Evolutionary conservation across 306 rosid species (phyloP), one percentile per base, ranked within the genome.

Genomic region (Canavalia ensiformis): DNA sequence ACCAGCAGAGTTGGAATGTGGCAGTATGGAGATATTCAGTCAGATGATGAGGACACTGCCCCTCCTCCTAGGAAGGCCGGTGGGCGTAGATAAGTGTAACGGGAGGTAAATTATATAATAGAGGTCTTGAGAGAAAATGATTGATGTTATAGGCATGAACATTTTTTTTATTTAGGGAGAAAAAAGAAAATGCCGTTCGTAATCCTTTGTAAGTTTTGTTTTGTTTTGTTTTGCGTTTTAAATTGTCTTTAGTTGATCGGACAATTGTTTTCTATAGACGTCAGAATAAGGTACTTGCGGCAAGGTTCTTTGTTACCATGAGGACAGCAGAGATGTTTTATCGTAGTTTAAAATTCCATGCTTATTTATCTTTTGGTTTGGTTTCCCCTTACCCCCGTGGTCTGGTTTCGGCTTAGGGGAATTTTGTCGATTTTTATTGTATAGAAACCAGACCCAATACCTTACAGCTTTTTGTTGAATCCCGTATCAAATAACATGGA

Each of bases 21-120:
- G 99, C 94, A 89, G 86, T 93, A 95, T 34, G 99, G 99, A 60
- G 96, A 95, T 60, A 82, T 89, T 72, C 89, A 92, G 85, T 93
- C 99, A 0, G 99, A 95, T 46, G 99, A 95, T 0, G 99, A 95
- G 74, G 99, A 95, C 62, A 56, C 70, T 4, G 89, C 64, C 45
- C 97, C 92, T 82, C 93, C 93, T 5, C 84, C 78, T 25, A 89
- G 92, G 75, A 95, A 95, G 89, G 88, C 90, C 3, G 89, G 72
- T 49, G 96, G 94, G 65, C 88, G 92, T 64, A 90, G 75, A 81
- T 93, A 82, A 93, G 82, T 75, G 78, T 82, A 63, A n/a, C 5
- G 6, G 42, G 68, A 57, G 82, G 49, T 79, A 81, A 76, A 34
- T 72, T 73, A 82, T 71, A 85, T 60, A 8, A 35, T 81, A 88